A percentile compares a stretch with the other conserved stretches of the same genome.
Conservation (phyloP, 2,329 filamentous ascomycete genomes). For the Colletotrichum sp. region DNA sequence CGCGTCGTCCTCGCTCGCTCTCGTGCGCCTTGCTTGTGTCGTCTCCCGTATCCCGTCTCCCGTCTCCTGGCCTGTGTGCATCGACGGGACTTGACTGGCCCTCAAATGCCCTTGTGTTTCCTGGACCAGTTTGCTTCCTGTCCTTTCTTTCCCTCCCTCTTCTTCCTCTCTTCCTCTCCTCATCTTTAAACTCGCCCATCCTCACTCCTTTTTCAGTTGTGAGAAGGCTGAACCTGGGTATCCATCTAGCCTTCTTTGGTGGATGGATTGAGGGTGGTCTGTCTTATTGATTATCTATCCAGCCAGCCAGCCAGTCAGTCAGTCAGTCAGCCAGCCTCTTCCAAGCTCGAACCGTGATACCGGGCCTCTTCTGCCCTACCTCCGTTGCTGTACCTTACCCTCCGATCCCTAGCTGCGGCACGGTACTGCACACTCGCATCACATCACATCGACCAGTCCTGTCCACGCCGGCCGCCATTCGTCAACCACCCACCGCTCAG, state of each 20-base stretch:
- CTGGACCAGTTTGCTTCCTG: neutral
- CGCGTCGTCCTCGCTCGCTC: neutral
- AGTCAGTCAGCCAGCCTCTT: neutral
- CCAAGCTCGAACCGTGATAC: conserved; percentile 8
- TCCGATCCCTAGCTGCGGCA: conserved; percentile 11
- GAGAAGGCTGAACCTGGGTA: neutral
- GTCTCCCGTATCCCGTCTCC: neutral
- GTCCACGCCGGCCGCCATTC: neutral
- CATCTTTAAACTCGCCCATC: neutral
- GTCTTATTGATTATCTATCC: neutral
- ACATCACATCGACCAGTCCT: neutral
- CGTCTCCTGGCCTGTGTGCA: neutral
- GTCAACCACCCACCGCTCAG: neutral
- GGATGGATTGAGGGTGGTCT: neutral
- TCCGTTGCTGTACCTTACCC: neutral
- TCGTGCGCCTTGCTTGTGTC: neutral
- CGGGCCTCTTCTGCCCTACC: neutral
- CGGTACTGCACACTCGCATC: conserved; percentile 14
- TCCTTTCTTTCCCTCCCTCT: neutral
- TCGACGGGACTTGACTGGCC: neutral
- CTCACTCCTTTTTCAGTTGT: neutral
- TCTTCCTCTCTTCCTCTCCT: neutral
- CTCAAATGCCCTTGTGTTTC: neutral
- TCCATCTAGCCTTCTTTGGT: neutral
- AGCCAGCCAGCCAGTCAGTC: neutral